Conservation (phyloP, 2,329 filamentous ascomycete genomes). For the Xylariales sp. region DNA sequence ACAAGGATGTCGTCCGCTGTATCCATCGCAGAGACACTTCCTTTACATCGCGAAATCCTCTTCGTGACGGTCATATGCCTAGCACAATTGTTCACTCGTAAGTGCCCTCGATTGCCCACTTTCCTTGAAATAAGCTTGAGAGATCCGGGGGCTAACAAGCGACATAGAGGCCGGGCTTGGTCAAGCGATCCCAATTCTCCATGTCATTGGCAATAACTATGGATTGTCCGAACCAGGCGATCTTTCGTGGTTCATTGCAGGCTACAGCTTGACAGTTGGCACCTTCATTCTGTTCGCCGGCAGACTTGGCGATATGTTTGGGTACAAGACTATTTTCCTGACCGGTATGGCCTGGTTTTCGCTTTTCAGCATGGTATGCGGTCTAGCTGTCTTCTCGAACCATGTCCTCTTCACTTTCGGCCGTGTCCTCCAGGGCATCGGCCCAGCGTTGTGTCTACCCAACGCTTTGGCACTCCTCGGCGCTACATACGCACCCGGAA, state of each 20-base stretch:
- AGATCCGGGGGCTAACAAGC: neutral
- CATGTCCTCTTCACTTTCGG: slow-evolving; percentile 38
- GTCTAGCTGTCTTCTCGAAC: slow-evolving; percentile 28
- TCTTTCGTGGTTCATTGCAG: slow-evolving; percentile 40
- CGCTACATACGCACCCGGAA: slow-evolving; percentile 38
- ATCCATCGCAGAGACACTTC: slow-evolving; percentile 10
- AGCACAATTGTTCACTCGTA: slow-evolving; percentile 22
- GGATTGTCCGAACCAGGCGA: slow-evolving; percentile 31
- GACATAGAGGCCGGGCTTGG: slow-evolving; percentile 35
- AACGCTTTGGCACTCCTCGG: slow-evolving; percentile 55
- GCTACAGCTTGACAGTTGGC: slow-evolving; percentile 39
- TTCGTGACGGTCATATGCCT: slow-evolving; percentile 31
- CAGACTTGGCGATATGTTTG: slow-evolving; percentile 41
- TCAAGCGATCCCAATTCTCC: slow-evolving; percentile 32
- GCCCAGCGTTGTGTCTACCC: slow-evolving; percentile 49
- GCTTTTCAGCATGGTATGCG: slow-evolving; percentile 33
- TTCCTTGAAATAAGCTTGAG: neutral
- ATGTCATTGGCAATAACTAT: slow-evolving; percentile 40
- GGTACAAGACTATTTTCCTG: slow-evolving; percentile 39
- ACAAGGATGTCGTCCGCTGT: slow-evolving; percentile 4
- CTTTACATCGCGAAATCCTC: slow-evolving; percentile 17
- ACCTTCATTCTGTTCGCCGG: slow-evolving; percentile 44
- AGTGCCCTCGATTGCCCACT: neutral
- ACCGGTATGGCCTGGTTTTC: slow-evolving; percentile 38
- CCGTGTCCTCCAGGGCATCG: slow-evolving; percentile 48